Percentiles rank a stretch among this genome's conserved stretches.
phyloP scores from a whole-genome alignment of 2,329 filamentous ascomycete genomes.

The Colletotrichum horii region DNA sequence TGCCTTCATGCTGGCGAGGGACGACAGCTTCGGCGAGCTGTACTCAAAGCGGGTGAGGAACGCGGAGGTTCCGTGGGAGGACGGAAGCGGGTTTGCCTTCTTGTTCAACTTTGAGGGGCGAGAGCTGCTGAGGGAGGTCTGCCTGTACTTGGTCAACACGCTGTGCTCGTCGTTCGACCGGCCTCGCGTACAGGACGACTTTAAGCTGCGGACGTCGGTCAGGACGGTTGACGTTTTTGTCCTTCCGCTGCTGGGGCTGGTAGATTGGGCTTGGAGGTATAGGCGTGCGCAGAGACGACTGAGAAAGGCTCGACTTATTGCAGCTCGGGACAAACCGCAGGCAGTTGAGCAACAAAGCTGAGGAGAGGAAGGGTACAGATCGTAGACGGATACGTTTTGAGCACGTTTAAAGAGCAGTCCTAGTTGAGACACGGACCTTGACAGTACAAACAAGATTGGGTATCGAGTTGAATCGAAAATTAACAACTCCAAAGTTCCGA shows the following conservation, averaged over 20 bases:
- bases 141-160: slow-evolving; percentile 10
- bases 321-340: not conserved
- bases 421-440: not conserved
- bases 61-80: slow-evolving; percentile 3
- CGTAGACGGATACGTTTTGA: not conserved
- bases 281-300: not conserved
- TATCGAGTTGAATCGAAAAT: slow-evolving; percentile 21
- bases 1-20: slow-evolving; percentile 15
- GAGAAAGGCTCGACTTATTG: not conserved
- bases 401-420: not conserved
- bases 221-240: slow-evolving; percentile 11
- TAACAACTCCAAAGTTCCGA: not conserved
- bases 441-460: not conserved
- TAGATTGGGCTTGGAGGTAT: slow-evolving; percentile 19
- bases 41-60: not conserved
- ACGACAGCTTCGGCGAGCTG: not conserved
- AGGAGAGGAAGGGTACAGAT: not conserved
- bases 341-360: not conserved
- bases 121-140: slow-evolving; percentile 7
- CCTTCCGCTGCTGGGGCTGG: slow-evolving; percentile 1
- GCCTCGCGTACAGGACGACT: slow-evolving; percentile 11
- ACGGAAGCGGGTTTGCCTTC: slow-evolving; percentile 13
- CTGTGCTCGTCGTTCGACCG: slow-evolving; percentile 10
- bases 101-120: slow-evolving; percentile 13
- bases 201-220: slow-evolving; percentile 6